A percentile compares a stretch with the other conserved stretches of the same genome.
These are phyloP conservation scores for Penicillium sp. DNA, from an alignment of 2,329 filamentous ascomycete genomes.

Conservation along the genomic window DNA sequence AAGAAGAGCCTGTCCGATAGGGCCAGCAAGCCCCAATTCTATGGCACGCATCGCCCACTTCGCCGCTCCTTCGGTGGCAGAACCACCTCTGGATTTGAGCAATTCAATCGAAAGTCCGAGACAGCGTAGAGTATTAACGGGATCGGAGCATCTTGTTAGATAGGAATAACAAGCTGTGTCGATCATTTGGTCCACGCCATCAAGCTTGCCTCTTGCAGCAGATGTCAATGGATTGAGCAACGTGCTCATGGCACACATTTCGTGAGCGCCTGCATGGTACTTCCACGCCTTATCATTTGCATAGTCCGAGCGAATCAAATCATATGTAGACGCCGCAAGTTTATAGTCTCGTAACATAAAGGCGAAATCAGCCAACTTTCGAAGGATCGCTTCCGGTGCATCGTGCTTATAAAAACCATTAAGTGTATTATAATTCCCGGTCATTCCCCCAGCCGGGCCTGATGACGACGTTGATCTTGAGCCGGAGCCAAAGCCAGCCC, in stretches of 20 bases:
- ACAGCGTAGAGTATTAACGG: conserved; percentile 76
- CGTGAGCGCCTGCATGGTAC: conserved; percentile 87
- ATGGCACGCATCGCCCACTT: conserved; percentile 78
- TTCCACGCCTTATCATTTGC: conserved; percentile 95
- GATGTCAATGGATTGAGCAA: conserved; percentile 71
- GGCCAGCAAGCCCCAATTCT: conserved; percentile 70
- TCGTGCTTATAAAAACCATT: conserved; percentile 81
- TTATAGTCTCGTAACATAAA: conserved; percentile 98
- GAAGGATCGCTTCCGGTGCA: conserved; percentile 81
- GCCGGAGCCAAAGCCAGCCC: conserved; percentile 71
- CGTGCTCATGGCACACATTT: conserved; percentile 86
- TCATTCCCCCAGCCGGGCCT: conserved; percentile 38
- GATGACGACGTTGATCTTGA: conserved; percentile 56
- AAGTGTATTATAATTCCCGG: conserved; percentile 69
- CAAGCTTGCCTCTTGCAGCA: conserved; percentile 70
- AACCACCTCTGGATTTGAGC: conserved; percentile 72
- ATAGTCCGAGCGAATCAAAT: conserved; percentile 83
- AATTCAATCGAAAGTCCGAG: conserved; percentile 76
- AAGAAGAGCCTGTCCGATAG: conserved; percentile 74
- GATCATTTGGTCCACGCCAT: conserved; percentile 80
- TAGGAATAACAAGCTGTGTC: conserved; percentile 93
- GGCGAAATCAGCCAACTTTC: conserved; percentile 88
- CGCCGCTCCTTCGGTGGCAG: conserved; percentile 79
- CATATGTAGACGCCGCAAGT: conserved; percentile 84
- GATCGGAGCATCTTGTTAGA: conserved; percentile 72